Evolutionary conservation across 495 filamentous ascomycete species (phyloP).

Genomic region (Penicillium antarcticum): DNA sequence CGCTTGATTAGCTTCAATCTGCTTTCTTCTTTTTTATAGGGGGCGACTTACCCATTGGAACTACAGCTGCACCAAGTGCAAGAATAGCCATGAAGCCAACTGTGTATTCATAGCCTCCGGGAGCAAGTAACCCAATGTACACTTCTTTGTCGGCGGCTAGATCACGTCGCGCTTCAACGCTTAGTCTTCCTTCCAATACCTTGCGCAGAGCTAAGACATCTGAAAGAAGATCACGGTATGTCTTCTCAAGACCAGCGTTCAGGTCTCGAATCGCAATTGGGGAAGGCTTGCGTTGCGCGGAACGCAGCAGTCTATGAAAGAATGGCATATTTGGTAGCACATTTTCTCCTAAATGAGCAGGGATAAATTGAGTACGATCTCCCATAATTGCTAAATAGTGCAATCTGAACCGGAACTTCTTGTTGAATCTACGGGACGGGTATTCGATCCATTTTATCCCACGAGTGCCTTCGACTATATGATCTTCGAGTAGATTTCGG

Average conservation of each 20-base stretch:
- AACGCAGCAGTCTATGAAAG: slow-evolving; percentile 28
- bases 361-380: slow-evolving; percentile 24
- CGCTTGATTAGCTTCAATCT: not conserved
- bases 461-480: not conserved
- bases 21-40: no score
- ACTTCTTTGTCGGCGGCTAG: slow-evolving; percentile 37
- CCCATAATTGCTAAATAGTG: slow-evolving; percentile 7
- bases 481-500: not conserved
- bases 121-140: slow-evolving; percentile 42
- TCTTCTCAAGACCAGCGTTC: slow-evolving; percentile 25
- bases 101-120: slow-evolving; percentile 47
- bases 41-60: slow-evolving; percentile 25
- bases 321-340: slow-evolving; percentile 24
- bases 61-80: slow-evolving; percentile 41
- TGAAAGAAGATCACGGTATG: slow-evolving; percentile 22
- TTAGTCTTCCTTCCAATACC: slow-evolving; percentile 10
- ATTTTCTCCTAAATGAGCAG: slow-evolving; percentile 21
- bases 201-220: slow-evolving; percentile 20
- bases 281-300: slow-evolving; percentile 19
- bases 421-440: not conserved
- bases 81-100: slow-evolving; percentile 43
- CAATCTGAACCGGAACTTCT: not conserved
- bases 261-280: slow-evolving; percentile 25
- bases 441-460: not conserved
- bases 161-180: slow-evolving; percentile 8